Base-by-base conservation (phyloP, 2,329 filamentous ascomycete species). In the Diaporthe helianthi region DNA sequence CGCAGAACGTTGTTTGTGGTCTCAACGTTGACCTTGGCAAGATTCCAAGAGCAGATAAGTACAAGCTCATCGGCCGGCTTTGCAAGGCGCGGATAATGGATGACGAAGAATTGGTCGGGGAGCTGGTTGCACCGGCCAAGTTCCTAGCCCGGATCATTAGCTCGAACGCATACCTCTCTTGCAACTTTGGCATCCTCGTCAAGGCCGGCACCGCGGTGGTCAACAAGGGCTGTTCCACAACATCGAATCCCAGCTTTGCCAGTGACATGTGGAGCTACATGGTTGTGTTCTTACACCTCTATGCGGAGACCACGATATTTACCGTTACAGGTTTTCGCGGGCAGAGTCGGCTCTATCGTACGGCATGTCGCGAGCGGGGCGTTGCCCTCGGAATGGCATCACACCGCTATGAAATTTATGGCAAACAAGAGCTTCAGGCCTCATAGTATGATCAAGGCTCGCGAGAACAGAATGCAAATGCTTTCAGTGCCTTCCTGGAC, bases 241-340 rank as follows among this genome's bases (percentile, higher is more conserved):
- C n/a, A n/a, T 38, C n/a, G 52, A 55, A 15, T n/a, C 52, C 52
- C 9, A 55, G 52, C 52, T 55, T 55, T 55, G n/a, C 52, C 22
- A 54, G 52, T 38, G 52, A 55, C 24, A 55, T 38, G 31, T 55
- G n/a, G 31, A 55, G 52, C 31, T 55, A 55, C 22, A 55, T 55
- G 31, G 31, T 38, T 24, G 31, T 55, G 4, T 55, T 55, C 31
- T n/a, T 38, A 17, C 9, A 63, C 8, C 26, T 63, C n/a, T 49
- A 33, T 15, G 33, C 41, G 36, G 26, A 10, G 24, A 26, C 22
- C 13, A 9, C 26, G 58, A 29, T 22, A 24, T 63, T 63, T 13
- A 17, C 13, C 26, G 58, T 26, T 12, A 29, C 15, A 17, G 26
- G n/a, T 2, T 63, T 63, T 63, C 15, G 58, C 58, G 5, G 44